Base-by-base conservation (phyloP, 345 rosid genomes). In the Durio zibethinus region DNA sequence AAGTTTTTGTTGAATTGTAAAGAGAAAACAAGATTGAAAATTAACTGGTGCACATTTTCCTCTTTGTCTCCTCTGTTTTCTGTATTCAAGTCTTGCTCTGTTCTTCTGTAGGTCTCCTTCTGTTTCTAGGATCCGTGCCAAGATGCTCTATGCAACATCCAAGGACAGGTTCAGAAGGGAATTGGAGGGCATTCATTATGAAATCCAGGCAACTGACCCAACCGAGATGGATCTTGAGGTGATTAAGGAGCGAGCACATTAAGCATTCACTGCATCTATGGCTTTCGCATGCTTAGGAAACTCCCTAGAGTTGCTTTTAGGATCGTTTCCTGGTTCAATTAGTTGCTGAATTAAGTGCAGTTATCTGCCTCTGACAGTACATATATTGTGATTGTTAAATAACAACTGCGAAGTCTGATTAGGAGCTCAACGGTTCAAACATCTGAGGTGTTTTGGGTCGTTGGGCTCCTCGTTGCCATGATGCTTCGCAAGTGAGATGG, bases 171-270 rank as follows among this genome's bases (percentile, higher is more conserved):
- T 92, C 80, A 87, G 87, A 79, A 81, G 90, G 78, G 97, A 92
- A 83, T 89, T 92, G n/a, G 85, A 92, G 33, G 97, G 97, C 54
- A 76, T 92, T 73, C 97, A 92, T 77, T 90, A 89, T 35, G 93
- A 92, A 84, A 87, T 92, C 81, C 97, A 92, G 85, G 97, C 94
- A 12, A 90, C 94, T 74, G 97, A 92, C 81, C 90, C 92, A 57
- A 89, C 94, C 0, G 97, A 90, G 78, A 90, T 92, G 90, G 92
- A 90, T 76, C 89, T 90, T 38, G 91, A 91, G 31, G 92, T 89
- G 70, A 11, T 88, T 57, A 83, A 82, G 74, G 93, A 87, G 42
- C 89, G 89, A 61, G 93, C 90, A 20, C 84, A 87, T 77, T 91
- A 65, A 84, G n/a, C 10, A 1, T 23, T 45, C 15, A 52, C 60